Evolutionary conservation across 345 rosid genomes (phyloP), one percentile per base, ranked within the genome.

Genomic region (Pistacia atlantica): DNA sequence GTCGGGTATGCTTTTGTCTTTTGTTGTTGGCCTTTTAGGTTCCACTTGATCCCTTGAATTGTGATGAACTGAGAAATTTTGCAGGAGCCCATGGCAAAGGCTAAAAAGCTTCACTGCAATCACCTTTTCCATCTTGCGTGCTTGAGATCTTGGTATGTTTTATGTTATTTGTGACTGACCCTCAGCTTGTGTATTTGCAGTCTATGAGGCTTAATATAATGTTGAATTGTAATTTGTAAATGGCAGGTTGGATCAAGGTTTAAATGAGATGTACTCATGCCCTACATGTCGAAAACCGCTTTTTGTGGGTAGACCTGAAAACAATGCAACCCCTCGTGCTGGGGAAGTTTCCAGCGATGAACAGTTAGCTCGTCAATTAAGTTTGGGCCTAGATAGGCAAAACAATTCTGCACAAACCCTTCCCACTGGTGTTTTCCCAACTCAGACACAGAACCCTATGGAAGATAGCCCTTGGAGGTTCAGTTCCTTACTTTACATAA

Each of bases 31-130:
- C 60, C 12, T 79, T 68, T 57, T 73, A 0, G 48, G 64, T 72
- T 80, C 78, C 55, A 68, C 48, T 11, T 61, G 71, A 45, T 74
- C 63, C 67, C 31, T 72, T 57, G 71, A 74, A 65, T 49, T 71
- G 57, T 87, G 75, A 67, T 65, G 78, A 82, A 61, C 71, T 78
- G 66, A 35, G 56, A 42, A 72, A 77, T 61, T 81, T 84, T 77
- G 72, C 94, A 96, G 99, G 99, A 96, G 89, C 95, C 99, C 75
- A 96, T 96, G 99, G 97, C 94, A 57, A 96, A 91, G 88, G 98
- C 98, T 65, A 96, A 96, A 88, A 92, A 78, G 89, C 92, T 96
- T 58, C 83, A 86, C 77, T 96, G 99, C 88, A 90, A 82, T 80
- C 99, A 96, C 81, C 94, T 96, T 74, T 93, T 93, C 68, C 99